These are phyloP conservation scores for Coemansia sp. DNA, from an alignment of 371 early-diverging fungal genomes.

Conservation along the genomic window DNA sequence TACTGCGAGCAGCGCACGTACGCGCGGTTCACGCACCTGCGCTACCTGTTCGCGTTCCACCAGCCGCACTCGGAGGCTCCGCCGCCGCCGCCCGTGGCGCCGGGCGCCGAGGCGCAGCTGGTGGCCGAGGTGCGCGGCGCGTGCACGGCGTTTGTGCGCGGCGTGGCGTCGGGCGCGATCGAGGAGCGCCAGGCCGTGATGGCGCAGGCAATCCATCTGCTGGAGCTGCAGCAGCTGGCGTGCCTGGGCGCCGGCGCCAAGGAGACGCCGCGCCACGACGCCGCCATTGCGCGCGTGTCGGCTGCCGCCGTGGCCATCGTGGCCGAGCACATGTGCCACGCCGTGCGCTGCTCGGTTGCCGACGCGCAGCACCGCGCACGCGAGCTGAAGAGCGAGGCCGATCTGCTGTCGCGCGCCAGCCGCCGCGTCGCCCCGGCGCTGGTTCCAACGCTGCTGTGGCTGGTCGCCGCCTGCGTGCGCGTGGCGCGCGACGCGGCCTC, in stretches of 20 bases:
- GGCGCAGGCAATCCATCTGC: slow-evolving; percentile 23
- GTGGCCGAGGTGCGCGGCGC: slow-evolving; percentile 5
- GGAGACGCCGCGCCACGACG: slow-evolving; percentile 13
- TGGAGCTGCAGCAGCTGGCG: slow-evolving; percentile 41
- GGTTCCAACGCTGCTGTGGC: slow-evolving; percentile 19
- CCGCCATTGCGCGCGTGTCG: slow-evolving; percentile 16
- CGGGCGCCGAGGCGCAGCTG: slow-evolving; percentile 12
- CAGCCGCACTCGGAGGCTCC: slow-evolving; percentile 2
- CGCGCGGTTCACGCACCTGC: slow-evolving; percentile 29
- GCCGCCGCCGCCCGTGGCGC: background rate
- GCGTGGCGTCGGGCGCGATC: slow-evolving; percentile 13
- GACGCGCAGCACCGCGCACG: slow-evolving; percentile 2
- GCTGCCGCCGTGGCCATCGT: slow-evolving; percentile 17
- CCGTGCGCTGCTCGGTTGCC: background rate
- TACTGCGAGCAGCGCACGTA: slow-evolving; percentile 23
- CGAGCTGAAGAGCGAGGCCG: background rate
- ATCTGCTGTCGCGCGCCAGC: slow-evolving; percentile 1
- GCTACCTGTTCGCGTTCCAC: slow-evolving; percentile 30
- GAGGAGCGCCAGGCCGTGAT: slow-evolving; percentile 17
- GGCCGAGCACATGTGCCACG: slow-evolving; percentile 18
- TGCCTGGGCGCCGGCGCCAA: slow-evolving; percentile 14
- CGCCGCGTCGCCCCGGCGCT: slow-evolving; percentile 19
- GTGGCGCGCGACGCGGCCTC: slow-evolving; percentile 20
- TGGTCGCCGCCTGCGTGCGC: slow-evolving; percentile 19
- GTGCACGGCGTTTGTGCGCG: slow-evolving; percentile 14